Percentiles rank a stretch among this genome's conserved stretches.
Evolutionary conservation across 768 basidiomycete genomes (phyloP).

Genomic region (Dentipellis fragilis): DNA sequence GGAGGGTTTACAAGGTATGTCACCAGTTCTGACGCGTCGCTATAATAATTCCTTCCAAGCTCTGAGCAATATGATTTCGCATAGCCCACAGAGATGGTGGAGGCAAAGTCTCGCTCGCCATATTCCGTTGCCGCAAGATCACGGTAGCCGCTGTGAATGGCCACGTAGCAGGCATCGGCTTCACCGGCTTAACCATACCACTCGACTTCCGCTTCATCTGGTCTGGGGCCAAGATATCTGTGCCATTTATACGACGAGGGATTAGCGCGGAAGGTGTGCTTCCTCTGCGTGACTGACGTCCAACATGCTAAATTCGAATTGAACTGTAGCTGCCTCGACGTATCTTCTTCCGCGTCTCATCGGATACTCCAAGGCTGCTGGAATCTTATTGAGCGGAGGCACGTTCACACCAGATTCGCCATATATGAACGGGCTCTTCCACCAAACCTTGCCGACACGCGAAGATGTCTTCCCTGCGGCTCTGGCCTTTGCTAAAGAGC

Average conservation of each 20-base stretch:
- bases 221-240: conserved; percentile 36
- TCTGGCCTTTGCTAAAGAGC: conserved; percentile 39
- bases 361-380: conserved; percentile 39
- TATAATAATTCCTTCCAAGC: no score
- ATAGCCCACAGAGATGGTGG: conserved; percentile 40
- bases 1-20: conserved; percentile 37
- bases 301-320: no score
- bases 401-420: conserved; percentile 37
- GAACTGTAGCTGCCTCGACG: conserved; percentile 24
- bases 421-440: conserved; percentile 33
- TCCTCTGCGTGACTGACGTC: neutral
- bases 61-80: neutral
- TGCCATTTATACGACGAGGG: conserved; percentile 41
- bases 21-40: no score
- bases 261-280: conserved; percentile 37
- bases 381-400: conserved; percentile 39
- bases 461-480: conserved; percentile 45
- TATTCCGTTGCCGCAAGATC: conserved; percentile 45
- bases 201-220: conserved; percentile 44
- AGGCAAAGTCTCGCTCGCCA: conserved; percentile 35
- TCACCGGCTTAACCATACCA: conserved; percentile 39
- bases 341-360: conserved; percentile 48
- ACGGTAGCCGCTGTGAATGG: conserved; percentile 45
- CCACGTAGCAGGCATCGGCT: conserved; percentile 40
- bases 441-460: conserved; percentile 36